These are phyloP conservation scores for Miscanthus sacchariflorus DNA, from an alignment of 202 grass and related monocot genomes.

Conservation along the genomic window DNA sequence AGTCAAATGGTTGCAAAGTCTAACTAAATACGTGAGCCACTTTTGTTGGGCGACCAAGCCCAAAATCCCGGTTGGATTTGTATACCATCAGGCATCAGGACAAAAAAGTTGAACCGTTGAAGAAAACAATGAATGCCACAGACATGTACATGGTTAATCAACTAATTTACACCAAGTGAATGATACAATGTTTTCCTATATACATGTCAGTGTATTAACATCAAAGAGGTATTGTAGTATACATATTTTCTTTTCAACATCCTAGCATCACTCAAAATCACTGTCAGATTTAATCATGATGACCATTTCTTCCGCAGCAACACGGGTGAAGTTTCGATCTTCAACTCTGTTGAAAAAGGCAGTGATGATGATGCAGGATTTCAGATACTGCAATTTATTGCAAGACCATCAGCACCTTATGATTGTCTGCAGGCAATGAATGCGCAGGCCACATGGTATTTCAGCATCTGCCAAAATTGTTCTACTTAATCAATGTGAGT, in stretches of 20 bases:
- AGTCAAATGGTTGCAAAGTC: not conserved
- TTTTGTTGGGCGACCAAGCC: not conserved
- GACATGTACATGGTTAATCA: conserved; percentile 17
- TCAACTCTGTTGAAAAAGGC: not conserved
- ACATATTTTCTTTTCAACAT: not conserved
- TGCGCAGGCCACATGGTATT: conserved; percentile 17
- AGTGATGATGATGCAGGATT: conserved; percentile 8
- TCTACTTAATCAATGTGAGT: not conserved
- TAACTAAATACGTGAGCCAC: not conserved
- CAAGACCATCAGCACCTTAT: conserved; percentile 8
- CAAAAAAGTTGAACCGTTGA: not conserved
- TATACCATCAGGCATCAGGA: not conserved
- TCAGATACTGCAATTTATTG: conserved; percentile 38
- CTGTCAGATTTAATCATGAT: conserved; percentile 20
- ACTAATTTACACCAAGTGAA: conserved; percentile 22
- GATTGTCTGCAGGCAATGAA: conserved; percentile 35
- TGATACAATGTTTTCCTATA: conserved; percentile 27
- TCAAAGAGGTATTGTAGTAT: not conserved
- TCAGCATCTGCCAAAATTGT: conserved; percentile 26
- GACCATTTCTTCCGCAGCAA: conserved; percentile 16
- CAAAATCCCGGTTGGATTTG: not conserved
- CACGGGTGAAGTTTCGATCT: not conserved
- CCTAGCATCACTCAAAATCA: not conserved
- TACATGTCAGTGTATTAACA: conserved; percentile 44
- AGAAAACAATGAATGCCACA: not conserved